phyloP scores from a whole-genome alignment of 371 early-diverging fungal genomes.

The Entomophthora muscae region DNA sequence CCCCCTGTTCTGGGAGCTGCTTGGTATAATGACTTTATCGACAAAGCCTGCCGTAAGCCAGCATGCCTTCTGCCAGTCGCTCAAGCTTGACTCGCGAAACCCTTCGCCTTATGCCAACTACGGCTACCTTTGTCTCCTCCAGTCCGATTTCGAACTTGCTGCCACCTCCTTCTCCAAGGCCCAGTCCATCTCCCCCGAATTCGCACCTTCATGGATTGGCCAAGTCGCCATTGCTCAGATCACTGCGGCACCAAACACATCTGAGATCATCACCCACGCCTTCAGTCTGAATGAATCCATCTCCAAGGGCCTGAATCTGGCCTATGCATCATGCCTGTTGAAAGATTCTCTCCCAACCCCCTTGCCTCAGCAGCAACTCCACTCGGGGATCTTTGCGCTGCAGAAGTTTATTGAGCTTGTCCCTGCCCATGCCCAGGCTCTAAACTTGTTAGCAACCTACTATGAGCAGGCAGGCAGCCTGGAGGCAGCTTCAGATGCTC shows the following conservation, averaged over 20 bases:
- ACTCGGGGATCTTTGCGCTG: conserved; percentile 24
- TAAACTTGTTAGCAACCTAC: conserved; percentile 2
- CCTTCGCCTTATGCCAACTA: conserved; percentile 66
- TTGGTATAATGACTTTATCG: conserved; percentile 44
- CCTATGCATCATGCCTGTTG: background rate
- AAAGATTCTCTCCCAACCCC: background rate
- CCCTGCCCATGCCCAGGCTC: conserved; percentile 10
- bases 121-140: conserved; percentile 59
- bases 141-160: conserved; percentile 61
- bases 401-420: conserved; percentile 24
- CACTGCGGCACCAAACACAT: conserved; percentile 28
- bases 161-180: conserved; percentile 54
- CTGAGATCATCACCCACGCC: conserved; percentile 55
- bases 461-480: background rate
- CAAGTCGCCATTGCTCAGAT: conserved; percentile 56
- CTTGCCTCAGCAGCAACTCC: background rate
- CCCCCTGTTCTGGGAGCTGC: conserved; percentile 46
- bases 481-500: background rate
- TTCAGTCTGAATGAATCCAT: conserved; percentile 29
- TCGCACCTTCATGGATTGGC: conserved; percentile 65
- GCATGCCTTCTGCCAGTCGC: conserved; percentile 66
- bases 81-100: conserved; percentile 21
- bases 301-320: background rate
- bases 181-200: conserved; percentile 64
- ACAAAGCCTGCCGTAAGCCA: conserved; percentile 46